Conservation (phyloP, 495 filamentous ascomycete genomes). For the Articulospora tetracladia region DNA sequence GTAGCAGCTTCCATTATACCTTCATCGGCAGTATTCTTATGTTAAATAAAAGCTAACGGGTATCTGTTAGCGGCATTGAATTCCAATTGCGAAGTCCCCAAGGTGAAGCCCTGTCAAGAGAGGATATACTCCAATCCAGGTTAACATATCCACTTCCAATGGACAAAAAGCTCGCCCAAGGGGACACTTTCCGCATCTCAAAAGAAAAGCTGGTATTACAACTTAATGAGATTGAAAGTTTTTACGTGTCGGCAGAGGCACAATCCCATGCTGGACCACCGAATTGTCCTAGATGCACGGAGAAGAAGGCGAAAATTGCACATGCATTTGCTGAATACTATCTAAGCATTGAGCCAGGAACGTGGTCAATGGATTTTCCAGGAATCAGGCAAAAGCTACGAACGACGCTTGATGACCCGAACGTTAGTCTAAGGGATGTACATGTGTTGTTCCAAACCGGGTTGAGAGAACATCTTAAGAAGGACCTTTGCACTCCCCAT, state of each 20-base stretch:
- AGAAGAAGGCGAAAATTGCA: constrained; percentile 26
- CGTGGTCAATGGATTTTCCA: constrained; percentile 10
- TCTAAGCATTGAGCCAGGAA: constrained; percentile 22
- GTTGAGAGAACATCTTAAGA: constrained; percentile 22
- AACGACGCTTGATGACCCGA: constrained; percentile 25
- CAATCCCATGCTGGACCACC: constrained; percentile 25
- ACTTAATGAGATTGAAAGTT: constrained; percentile 20
- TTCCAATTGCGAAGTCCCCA: constrained; percentile 7
- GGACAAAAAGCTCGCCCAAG: constrained; percentile 16
- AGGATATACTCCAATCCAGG: not conserved
- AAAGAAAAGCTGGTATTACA: constrained; percentile 10
- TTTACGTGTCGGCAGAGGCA: constrained; percentile 25
- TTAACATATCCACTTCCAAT: constrained; percentile 16
- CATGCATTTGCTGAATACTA: constrained; percentile 26
- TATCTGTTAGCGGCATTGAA: not conserved
- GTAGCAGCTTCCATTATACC: too few relatives aligned
- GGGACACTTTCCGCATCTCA: constrained; percentile 6
- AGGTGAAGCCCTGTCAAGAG: not conserved
- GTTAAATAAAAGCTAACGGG: not conserved
- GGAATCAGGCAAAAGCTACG: constrained; percentile 22
- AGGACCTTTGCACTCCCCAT: constrained; percentile 17
- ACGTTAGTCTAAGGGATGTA: constrained; percentile 21
- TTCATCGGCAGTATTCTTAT: not conserved
- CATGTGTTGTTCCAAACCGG: constrained; percentile 10
- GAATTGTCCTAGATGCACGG: constrained; percentile 24